phyloP scores from a whole-genome alignment of 2,329 filamentous ascomycete species.

The Claviceps spartinae region DNA sequence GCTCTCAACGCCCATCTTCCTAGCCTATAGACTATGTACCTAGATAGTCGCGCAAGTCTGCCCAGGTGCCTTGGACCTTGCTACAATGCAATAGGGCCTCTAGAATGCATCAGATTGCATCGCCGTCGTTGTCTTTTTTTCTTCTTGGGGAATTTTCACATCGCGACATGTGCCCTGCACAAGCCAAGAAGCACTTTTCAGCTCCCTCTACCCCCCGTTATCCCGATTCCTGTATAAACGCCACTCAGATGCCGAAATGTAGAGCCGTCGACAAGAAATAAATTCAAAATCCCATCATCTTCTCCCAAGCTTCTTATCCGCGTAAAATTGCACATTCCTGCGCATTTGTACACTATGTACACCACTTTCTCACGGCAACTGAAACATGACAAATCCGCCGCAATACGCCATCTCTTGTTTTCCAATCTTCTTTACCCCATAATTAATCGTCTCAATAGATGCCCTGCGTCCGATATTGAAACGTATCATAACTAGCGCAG shows the following conservation, averaged over 20 bases:
- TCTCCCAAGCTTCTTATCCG: not conserved
- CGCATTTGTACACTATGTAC: not conserved
- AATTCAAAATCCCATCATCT: not conserved
- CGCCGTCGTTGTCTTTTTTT: too few species aligned
- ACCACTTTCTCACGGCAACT: not conserved
- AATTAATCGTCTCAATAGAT: conserved; percentile 47
- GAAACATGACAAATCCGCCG: not conserved
- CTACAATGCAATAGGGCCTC: too few species aligned
- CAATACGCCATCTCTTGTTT: not conserved
- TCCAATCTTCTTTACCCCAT: not conserved
- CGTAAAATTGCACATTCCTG: too few species aligned
- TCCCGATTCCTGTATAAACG: not conserved
- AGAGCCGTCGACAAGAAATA: not conserved
- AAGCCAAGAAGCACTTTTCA: not conserved
- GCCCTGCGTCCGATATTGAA: conserved; percentile 77
- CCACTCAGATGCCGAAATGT: conserved; percentile 4
- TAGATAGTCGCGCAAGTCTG: too few species aligned
- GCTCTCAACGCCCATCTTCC: too few species aligned
- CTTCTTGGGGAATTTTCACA: too few species aligned
- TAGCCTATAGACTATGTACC: too few species aligned
- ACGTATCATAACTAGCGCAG: conserved; percentile 58
- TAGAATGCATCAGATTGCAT: too few species aligned
- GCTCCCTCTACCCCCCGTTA: not conserved
- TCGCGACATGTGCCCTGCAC: not conserved
- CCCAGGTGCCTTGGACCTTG: too few species aligned